phyloP scores from a whole-genome alignment of 2,329 filamentous ascomycete genomes.

The Allantophomopsis lycopodina region DNA sequence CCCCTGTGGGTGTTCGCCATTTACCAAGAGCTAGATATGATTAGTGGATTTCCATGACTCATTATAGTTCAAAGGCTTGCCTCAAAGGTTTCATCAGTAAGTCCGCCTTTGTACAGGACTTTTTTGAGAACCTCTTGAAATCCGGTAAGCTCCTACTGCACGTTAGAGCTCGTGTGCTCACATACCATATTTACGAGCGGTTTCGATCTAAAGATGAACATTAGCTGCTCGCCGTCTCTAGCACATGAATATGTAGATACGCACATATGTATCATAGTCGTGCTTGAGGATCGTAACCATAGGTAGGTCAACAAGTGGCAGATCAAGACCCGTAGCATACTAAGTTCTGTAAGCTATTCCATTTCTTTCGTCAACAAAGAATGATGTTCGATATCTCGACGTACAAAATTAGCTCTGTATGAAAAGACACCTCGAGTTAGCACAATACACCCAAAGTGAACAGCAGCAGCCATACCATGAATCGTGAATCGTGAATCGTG shows the following conservation, averaged over 20 bases:
- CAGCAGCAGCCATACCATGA: neutral
- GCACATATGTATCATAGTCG: conserved; percentile 37
- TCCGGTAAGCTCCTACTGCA: conserved; percentile 1
- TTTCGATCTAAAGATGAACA: conserved; percentile 7
- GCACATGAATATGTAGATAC: too few species aligned
- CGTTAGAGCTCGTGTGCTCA: too few species aligned
- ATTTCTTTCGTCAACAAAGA: neutral
- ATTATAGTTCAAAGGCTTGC: conserved; percentile 6
- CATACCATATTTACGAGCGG: conserved; percentile 40
- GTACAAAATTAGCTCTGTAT: conserved; percentile 20
- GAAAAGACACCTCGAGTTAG: neutral
- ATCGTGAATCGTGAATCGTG: too few species aligned
- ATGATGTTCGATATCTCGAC: neutral
- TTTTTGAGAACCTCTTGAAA: too few species aligned
- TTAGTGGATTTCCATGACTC: conserved; percentile 4
- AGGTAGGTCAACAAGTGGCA: conserved; percentile 15
- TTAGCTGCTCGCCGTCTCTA: neutral
- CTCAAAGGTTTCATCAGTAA: conserved; percentile 24
- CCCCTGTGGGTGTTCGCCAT: conserved; percentile 8
- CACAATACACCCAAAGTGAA: neutral
- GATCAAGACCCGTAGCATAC: conserved; percentile 23
- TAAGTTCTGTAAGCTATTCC: conserved; percentile 9
- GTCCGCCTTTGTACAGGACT: too few species aligned
- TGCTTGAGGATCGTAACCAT: conserved; percentile 40
- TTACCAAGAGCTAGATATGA: conserved; percentile 12